Evolutionary conservation across 106 monocot genomes (phyloP), one percentile per base, ranked within the genome.

Genomic region (Dendrobium nobile): DNA sequence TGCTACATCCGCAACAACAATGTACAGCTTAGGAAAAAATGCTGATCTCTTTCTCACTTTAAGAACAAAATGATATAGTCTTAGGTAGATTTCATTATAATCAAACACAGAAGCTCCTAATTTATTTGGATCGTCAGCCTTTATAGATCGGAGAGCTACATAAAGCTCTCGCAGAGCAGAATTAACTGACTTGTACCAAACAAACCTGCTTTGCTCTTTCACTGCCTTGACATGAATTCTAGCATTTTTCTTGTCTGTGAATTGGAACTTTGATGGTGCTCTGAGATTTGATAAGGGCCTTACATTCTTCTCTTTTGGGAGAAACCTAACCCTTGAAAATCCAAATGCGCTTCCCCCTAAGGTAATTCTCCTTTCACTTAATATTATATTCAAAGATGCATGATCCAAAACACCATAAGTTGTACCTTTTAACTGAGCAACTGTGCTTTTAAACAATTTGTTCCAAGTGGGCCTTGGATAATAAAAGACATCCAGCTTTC

Each of bases 101-200:
- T 91, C 89, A 88, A 98, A 94, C 54, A 98, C 97, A 42, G 97
- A 92, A 75, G 89, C 89, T 54, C 97, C 97, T 47, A 94, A 76
- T 73, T 84, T 73, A 28, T 89, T 41, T 28, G 94, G 85, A 83
- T 88, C 73, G 37, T 92, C 88, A 82, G 54, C 33, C 67, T 83
- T 92, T 79, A 92, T 82, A 58, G 41, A 87, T 82, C 79, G 91
- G 75, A 94, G 64, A 84, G 92, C 67, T 16, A 79, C 82, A 88
- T 82, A 55, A 20, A 94, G 22, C 67, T 98, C 88, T 67, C 61
- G 64, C 20, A 98, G 88, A 76, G 85, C 80, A 83, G 89, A 87
- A 84, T 98, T 92, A 27, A 89, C 92, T 22, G 94, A 87, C 75
- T 81, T 84, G 75, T 41, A 82, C 44, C 54, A 41, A 67, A 73